Evolutionary conservation across 108 stramenopile species (phyloP).

Genomic region (Stephanodiscus minutulus): DNA sequence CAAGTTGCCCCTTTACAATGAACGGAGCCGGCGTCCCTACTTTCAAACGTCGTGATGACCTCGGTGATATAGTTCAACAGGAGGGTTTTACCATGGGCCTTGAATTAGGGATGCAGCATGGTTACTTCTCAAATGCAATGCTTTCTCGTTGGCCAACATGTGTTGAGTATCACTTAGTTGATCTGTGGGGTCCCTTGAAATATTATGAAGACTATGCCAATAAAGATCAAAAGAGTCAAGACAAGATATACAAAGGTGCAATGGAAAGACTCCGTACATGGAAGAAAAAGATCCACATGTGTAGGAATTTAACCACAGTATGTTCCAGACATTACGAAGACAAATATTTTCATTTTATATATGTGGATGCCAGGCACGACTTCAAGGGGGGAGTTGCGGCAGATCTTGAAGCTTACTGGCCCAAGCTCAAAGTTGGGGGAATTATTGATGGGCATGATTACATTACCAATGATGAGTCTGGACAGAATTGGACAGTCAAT

Average conservation of each 20-base stretch:
- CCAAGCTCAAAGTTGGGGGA: constrained; percentile 44
- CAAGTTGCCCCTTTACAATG: constrained; percentile 5
- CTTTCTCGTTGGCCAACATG: constrained; percentile 11
- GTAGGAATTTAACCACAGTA: constrained; percentile 18
- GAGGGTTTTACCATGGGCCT: constrained; percentile 17
- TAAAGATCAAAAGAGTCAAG: constrained; percentile 11
- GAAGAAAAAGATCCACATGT: constrained; percentile 20
- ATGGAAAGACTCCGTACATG: constrained; percentile 1
- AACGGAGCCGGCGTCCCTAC: constrained; percentile 18
- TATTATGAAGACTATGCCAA: constrained; percentile 39
- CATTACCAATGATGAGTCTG: constrained; percentile 17
- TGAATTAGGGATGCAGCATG: constrained; percentile 20
- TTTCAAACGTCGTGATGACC: constrained; percentile 2
- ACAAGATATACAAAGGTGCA: constrained; percentile 10
- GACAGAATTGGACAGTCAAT: constrained; percentile 16
- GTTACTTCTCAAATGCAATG: constrained; percentile 10
- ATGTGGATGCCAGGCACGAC: constrained; percentile 60
- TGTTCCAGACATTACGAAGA: constrained; percentile 21
- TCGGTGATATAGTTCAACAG: background rate
- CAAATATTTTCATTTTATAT: constrained; percentile 45
- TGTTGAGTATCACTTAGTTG: constrained; percentile 20
- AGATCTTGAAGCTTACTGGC: constrained; percentile 48
- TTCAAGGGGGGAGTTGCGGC: constrained; percentile 41
- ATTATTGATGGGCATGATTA: constrained; percentile 48
- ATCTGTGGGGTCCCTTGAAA: constrained; percentile 26